Evolutionary conservation across 306 rosid species (phyloP).

Genomic region (Ormosia emarginata): DNA sequence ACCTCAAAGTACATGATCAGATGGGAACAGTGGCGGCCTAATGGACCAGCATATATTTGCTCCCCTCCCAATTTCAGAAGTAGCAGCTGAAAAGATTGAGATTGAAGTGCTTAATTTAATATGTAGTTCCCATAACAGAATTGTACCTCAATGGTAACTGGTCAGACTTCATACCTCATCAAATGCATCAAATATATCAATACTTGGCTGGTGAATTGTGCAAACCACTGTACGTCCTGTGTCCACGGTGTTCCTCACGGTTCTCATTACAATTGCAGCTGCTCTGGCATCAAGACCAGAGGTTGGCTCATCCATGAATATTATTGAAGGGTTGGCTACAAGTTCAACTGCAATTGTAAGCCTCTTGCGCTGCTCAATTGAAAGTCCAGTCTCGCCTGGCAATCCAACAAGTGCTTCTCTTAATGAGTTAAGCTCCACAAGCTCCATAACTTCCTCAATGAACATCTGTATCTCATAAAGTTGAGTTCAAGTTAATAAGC

Average conservation of each 20-base stretch:
- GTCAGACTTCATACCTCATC: conserved; percentile 64
- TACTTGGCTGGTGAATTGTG: conserved; percentile 97
- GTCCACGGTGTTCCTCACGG: conserved; percentile 57
- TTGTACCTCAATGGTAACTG: neutral
- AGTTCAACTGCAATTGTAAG: conserved; percentile 89
- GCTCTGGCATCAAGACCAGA: conserved; percentile 98
- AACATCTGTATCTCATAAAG: conserved; percentile 57
- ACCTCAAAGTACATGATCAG: conserved; percentile 81
- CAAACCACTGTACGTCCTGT: conserved; percentile 69
- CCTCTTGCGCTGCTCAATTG: conserved; percentile 84
- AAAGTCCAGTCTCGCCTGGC: conserved; percentile 74
- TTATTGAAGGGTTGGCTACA: conserved; percentile 91
- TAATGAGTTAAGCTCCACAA: conserved; percentile 72
- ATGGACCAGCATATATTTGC: conserved; percentile 68
- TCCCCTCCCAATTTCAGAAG: conserved; percentile 85
- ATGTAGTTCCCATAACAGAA: neutral
- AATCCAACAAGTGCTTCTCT: conserved; percentile 78
- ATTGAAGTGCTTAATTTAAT: neutral
- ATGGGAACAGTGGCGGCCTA: conserved; percentile 63
- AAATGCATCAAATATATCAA: conserved; percentile 88
- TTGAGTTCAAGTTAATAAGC: neutral
- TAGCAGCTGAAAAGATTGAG: conserved; percentile 49
- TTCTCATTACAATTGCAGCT: conserved; percentile 95
- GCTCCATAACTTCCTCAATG: conserved; percentile 87
- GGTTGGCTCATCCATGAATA: conserved; percentile 98